Evolutionary conservation across 345 rosid genomes (phyloP).

Genomic region (Rubroshorea leprosula): DNA sequence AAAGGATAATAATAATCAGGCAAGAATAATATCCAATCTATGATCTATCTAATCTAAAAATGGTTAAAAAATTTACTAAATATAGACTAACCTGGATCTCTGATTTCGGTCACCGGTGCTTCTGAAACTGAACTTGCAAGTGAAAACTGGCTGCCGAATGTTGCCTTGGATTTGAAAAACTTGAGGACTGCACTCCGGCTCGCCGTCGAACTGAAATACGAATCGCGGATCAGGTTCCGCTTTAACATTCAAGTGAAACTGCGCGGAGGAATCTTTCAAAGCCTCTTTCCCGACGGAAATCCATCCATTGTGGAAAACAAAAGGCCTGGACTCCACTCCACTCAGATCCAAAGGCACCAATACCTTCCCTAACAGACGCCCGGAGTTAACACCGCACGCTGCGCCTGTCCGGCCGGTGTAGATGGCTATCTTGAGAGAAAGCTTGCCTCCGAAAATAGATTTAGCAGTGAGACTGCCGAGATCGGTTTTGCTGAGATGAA

Average conservation of each 20-base stretch:
- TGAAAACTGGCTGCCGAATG: conserved; percentile 84
- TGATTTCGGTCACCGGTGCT: conserved; percentile 59
- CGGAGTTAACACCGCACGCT: conserved; percentile 68
- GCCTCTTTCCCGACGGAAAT: conserved; percentile 57
- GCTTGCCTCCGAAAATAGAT: conserved; percentile 55
- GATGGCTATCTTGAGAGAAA: conserved; percentile 47
- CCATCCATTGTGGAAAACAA: conserved; percentile 75
- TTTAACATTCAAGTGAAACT: conserved; percentile 67
- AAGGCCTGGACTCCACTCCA: conserved; percentile 43
- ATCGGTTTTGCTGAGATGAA: conserved; percentile 65
- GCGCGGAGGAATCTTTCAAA: conserved; percentile 44
- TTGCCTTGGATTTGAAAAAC: conserved; percentile 83
- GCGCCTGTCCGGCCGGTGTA: conserved; percentile 72
- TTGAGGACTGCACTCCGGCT: conserved; percentile 95
- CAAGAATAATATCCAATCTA: not conserved
- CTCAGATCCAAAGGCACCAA: conserved; percentile 72
- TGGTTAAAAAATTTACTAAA: not conserved
- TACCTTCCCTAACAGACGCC: conserved; percentile 63
- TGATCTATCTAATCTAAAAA: not conserved
- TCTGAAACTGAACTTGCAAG: conserved; percentile 87
- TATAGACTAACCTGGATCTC: conserved; percentile 55
- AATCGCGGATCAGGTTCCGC: conserved; percentile 92
- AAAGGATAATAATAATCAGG: not conserved
- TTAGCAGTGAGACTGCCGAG: conserved; percentile 49
- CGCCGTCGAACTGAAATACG: conserved; percentile 93